Percentiles rank a stretch among this genome's conserved stretches.
phyloP scores from a whole-genome alignment of 768 basidiomycete genomes.

The Boletus sp. region DNA sequence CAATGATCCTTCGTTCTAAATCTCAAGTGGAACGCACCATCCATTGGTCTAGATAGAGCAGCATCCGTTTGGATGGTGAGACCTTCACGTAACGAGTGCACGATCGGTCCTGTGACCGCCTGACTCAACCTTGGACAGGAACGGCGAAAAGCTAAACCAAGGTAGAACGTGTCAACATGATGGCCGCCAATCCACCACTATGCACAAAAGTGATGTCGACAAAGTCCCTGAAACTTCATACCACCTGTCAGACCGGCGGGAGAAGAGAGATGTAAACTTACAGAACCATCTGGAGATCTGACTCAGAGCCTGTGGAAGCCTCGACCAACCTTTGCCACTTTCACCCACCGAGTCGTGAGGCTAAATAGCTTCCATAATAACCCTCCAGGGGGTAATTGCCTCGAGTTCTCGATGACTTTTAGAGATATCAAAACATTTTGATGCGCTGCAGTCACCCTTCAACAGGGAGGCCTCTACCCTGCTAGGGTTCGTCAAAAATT shows the following conservation, averaged over 20 bases:
- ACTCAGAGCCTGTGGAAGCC: constrained; percentile 12
- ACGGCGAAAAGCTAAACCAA: constrained; percentile 19
- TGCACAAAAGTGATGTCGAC: constrained; percentile 19
- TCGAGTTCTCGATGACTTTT: constrained; percentile 13
- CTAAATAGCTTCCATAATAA: constrained; percentile 28
- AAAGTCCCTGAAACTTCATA: constrained; percentile 22
- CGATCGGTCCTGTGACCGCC: constrained; percentile 12
- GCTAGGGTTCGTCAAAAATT: background rate
- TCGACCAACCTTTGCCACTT: constrained; percentile 11
- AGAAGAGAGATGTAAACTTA: constrained; percentile 20
- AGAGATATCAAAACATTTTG: constrained; percentile 10
- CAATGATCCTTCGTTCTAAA: constrained; percentile 19
- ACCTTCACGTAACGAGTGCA: constrained; percentile 20
- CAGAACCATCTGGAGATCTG: constrained; percentile 20
- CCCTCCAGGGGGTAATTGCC: constrained; percentile 13
- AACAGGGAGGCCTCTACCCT: constrained; percentile 1
- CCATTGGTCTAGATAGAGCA: constrained; percentile 11
- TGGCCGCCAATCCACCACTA: constrained; percentile 20
- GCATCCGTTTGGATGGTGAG: constrained; percentile 12
- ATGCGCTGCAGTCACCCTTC: background rate
- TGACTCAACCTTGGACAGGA: constrained; percentile 12
- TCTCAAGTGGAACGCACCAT: constrained; percentile 10
- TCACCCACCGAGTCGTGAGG: constrained; percentile 9
- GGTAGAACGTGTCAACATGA: constrained; percentile 19
- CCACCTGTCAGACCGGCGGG: constrained; percentile 21